phyloP scores from a whole-genome alignment of 1,284 basidiomycete genomes.

The Pseudomicrostroma phylloplanum region DNA sequence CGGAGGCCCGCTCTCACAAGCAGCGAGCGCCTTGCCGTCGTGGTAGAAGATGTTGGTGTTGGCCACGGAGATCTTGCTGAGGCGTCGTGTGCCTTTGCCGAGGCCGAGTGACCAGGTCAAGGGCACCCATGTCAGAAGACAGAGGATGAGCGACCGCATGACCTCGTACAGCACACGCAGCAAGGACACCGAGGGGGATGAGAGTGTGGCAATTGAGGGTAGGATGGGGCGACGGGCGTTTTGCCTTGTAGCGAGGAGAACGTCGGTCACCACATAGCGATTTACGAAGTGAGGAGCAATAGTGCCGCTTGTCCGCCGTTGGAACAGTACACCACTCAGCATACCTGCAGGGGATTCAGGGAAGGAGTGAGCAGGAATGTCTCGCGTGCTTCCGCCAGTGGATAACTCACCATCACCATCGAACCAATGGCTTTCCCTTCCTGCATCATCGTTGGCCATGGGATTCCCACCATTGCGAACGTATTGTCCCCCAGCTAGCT shows the following conservation, averaged over 20 bases:
- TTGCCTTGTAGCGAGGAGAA: slow-evolving; percentile 42
- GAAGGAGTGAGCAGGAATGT: no score
- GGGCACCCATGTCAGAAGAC: slow-evolving; percentile 37
- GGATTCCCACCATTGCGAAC: slow-evolving; percentile 57
- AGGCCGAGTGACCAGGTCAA: slow-evolving; percentile 33
- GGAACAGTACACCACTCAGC: slow-evolving; percentile 55
- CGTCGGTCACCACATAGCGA: slow-evolving; percentile 51
- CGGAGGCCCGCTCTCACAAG: slow-evolving; percentile 55
- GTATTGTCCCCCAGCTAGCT: slow-evolving; percentile 52
- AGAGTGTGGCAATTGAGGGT: slow-evolving; percentile 55
- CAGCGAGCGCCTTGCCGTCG: slow-evolving; percentile 53
- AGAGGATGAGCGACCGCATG: slow-evolving; percentile 45
- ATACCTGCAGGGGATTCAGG: slow-evolving; percentile 40
- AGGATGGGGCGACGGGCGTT: slow-evolving; percentile 48
- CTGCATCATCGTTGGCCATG: slow-evolving; percentile 27
- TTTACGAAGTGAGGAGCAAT: slow-evolving; percentile 50
- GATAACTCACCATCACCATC: slow-evolving; percentile 28
- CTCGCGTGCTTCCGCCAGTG: background rate
- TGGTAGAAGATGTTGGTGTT: slow-evolving; percentile 55
- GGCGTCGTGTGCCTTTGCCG: slow-evolving; percentile 42
- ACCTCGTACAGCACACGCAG: slow-evolving; percentile 52
- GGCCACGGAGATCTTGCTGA: slow-evolving; percentile 49
- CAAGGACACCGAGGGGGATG: slow-evolving; percentile 53
- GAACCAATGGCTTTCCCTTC: slow-evolving; percentile 49
- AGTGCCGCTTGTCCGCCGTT: slow-evolving; percentile 18